These are phyloP conservation scores for Hypoxylon fuscum DNA, from an alignment of 495 filamentous ascomycete genomes.

Conservation along the genomic window DNA sequence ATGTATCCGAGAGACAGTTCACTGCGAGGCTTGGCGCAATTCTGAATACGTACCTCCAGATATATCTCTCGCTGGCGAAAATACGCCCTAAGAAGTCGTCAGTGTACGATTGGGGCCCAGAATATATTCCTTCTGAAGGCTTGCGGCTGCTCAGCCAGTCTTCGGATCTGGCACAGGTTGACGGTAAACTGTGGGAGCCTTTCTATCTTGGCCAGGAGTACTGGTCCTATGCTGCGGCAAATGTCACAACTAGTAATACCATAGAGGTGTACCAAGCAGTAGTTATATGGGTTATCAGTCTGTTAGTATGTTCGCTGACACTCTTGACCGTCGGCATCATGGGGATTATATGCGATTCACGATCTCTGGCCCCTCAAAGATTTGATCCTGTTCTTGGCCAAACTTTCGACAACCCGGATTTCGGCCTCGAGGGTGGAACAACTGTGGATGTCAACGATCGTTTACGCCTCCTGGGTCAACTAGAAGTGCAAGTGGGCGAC, in stretches of 20 bases:
- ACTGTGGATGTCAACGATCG: no score
- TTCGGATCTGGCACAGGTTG: neutral
- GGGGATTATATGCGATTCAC: neutral
- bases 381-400: neutral
- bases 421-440: no score
- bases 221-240: neutral
- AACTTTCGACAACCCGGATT: neutral
- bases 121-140: neutral
- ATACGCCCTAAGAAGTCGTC: neutral
- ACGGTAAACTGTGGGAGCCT: neutral
- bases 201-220: neutral
- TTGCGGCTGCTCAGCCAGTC: neutral
- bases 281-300: neutral
- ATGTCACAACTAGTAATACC: neutral
- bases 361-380: neutral
- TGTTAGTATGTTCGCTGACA: neutral
- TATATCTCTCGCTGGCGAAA: neutral
- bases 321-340: neutral
- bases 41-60: neutral
- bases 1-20: neutral
- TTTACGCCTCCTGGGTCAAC: no score
- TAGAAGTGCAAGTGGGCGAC: neutral
- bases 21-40: neutral
- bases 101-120: neutral
- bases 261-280: neutral